Evolutionary conservation across 1,284 basidiomycete genomes (phyloP).

Genomic region (Cutaneotrichosporon dermatis): DNA sequence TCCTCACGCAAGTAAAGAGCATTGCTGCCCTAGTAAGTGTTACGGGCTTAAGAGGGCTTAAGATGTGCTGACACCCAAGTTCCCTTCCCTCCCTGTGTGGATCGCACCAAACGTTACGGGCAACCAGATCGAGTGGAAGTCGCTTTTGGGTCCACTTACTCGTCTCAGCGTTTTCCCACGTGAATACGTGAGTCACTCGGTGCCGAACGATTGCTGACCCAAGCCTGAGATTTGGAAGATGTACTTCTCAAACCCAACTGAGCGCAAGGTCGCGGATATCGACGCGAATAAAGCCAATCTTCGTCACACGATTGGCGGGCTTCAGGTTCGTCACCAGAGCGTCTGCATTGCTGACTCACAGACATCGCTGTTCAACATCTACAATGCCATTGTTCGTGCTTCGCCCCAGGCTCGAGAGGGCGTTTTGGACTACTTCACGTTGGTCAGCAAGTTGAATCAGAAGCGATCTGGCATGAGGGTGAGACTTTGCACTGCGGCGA

Average conservation of each 20-base stretch:
- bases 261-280: conserved; percentile 66
- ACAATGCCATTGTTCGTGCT: conserved; percentile 83
- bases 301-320: conserved; percentile 70
- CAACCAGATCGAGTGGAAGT: conserved; percentile 56
- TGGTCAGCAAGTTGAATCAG: conserved; percentile 68
- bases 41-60: conserved; percentile 2
- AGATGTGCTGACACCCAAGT: conserved; percentile 18
- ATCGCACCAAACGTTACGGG: conserved; percentile 42
- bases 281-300: conserved; percentile 78
- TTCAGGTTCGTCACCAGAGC: conserved; percentile 58
- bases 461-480: conserved; percentile 87
- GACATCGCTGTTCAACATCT: conserved; percentile 69
- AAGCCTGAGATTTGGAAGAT: conserved; percentile 71
- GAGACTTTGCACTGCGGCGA: conserved; percentile 11
- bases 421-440: conserved; percentile 78
- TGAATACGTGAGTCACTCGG: conserved; percentile 69
- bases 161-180: conserved; percentile 75
- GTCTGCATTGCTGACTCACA: conserved; percentile 3
- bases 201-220: background rate
- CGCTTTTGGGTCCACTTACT: conserved; percentile 72
- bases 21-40: conserved; percentile 64
- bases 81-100: conserved; percentile 48
- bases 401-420: conserved; percentile 74
- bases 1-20: conserved; percentile 72
- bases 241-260: conserved; percentile 81